phyloP scores from a whole-genome alignment of 1,284 basidiomycete genomes.

The Baeospora myosura region DNA sequence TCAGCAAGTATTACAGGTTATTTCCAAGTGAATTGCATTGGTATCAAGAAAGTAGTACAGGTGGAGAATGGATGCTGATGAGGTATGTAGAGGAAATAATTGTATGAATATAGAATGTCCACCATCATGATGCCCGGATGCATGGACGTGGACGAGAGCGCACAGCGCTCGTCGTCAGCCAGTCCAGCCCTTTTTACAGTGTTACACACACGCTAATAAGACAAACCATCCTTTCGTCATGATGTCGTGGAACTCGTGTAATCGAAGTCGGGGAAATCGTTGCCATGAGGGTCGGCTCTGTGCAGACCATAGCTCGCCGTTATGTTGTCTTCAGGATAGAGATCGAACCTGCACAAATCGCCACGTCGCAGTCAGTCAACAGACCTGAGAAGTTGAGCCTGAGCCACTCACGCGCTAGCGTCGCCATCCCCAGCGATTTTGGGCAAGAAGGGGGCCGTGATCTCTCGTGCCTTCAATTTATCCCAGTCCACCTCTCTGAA shows the following conservation, averaged over 20 bases:
- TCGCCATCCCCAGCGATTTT: constrained; percentile 82
- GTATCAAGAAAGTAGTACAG: no score
- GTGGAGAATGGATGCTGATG: no score
- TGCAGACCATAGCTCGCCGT: constrained; percentile 50
- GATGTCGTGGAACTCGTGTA: constrained; percentile 29
- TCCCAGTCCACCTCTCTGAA: constrained; percentile 96
- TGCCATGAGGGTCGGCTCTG: constrained; percentile 49
- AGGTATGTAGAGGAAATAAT: no score
- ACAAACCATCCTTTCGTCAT: no score
- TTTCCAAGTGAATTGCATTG: no score
- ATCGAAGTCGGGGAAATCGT: constrained; percentile 62
- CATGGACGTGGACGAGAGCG: no score
- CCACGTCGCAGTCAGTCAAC: constrained; percentile 6
- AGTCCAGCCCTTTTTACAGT: no score
- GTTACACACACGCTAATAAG: no score
- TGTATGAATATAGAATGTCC: no score
- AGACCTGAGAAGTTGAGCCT: constrained; percentile 1
- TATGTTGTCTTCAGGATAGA: constrained; percentile 67
- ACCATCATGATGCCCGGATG: no score
- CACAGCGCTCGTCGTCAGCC: no score
- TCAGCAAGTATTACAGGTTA: no score
- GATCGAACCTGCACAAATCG: constrained; percentile 53
- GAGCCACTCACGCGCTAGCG: constrained; percentile 81
- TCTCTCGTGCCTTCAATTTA: constrained; percentile 76
- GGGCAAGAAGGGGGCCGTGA: constrained; percentile 94